Evolutionary conservation across 441 rosid species (phyloP).

Genomic region (Gossypium davidsonii): DNA sequence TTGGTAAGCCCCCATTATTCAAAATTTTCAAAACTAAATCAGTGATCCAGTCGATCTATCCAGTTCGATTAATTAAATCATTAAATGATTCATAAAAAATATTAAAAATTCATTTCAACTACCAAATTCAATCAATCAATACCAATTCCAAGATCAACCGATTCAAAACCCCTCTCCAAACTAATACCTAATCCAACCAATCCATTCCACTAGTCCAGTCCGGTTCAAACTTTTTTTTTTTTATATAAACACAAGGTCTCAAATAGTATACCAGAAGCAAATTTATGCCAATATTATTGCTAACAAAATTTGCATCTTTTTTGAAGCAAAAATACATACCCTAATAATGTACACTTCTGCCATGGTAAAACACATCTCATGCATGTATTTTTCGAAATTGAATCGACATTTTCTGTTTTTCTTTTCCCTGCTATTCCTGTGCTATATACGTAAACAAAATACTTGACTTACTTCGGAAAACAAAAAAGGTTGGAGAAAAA

Average conservation of each 20-base stretch:
- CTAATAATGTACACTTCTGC: conserved; percentile 47
- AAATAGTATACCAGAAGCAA: neutral
- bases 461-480: conserved; percentile 19
- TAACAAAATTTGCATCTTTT: conserved; percentile 4
- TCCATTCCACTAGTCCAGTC: no score
- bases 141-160: no score
- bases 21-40: no score
- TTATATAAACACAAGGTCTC: neutral
- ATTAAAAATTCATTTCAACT: no score
- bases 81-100: no score
- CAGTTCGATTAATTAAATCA: no score
- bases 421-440: conserved; percentile 21
- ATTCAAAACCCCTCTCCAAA: no score
- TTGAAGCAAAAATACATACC: conserved; percentile 34
- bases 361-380: conserved; percentile 27
- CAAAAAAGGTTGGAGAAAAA: conserved; percentile 1
- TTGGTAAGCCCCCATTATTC: neutral
- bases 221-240: no score
- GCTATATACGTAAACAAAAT: conserved; percentile 45
- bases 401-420: conserved; percentile 18
- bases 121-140: no score
- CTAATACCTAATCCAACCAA: no score
- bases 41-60: no score
- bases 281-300: conserved; percentile 10
- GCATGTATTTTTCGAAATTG: conserved; percentile 24